These are phyloP conservation scores for Neocucurbitaria cava DNA, from an alignment of 2,329 filamentous ascomycete species.

Conservation along the genomic window DNA sequence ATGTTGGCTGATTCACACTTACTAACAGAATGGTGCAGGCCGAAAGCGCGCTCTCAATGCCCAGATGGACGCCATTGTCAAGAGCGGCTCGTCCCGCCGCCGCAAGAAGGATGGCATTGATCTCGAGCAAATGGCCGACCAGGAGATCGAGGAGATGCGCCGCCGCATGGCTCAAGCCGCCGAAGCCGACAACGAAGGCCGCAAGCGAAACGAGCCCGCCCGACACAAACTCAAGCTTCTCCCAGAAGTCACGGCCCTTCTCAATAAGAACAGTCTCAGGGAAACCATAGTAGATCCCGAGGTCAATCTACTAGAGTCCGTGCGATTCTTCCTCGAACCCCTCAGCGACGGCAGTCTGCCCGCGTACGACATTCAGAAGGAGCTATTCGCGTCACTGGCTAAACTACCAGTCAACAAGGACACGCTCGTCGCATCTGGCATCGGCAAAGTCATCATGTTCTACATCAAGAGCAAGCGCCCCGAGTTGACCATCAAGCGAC, in stretches of 20 bases:
- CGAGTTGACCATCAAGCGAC: slow-evolving; percentile 87
- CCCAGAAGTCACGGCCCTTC: slow-evolving; percentile 83
- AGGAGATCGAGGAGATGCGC: slow-evolving; percentile 86
- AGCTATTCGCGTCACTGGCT: slow-evolving; percentile 82
- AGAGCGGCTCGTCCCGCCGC: slow-evolving; percentile 76
- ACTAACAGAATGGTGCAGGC: slow-evolving; percentile 50
- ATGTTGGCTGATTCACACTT: background rate
- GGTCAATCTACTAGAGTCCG: slow-evolving; percentile 90
- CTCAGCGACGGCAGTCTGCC: slow-evolving; percentile 92
- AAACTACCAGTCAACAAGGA: slow-evolving; percentile 91
- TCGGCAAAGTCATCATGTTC: slow-evolving; percentile 95
- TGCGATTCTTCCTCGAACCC: slow-evolving; percentile 97
- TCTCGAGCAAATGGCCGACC: slow-evolving; percentile 87
- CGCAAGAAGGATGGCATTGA: slow-evolving; percentile 91
- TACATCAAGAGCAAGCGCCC: slow-evolving; percentile 95
- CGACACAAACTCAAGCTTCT: slow-evolving; percentile 93
- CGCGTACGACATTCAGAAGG: slow-evolving; percentile 96
- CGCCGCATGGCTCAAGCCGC: slow-evolving; percentile 90
- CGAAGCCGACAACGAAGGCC: slow-evolving; percentile 82
- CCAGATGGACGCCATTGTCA: slow-evolving; percentile 86
- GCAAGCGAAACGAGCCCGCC: slow-evolving; percentile 79
- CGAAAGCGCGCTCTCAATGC: slow-evolving; percentile 83
- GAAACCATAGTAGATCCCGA: slow-evolving; percentile 90
- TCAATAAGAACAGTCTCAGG: slow-evolving; percentile 88
- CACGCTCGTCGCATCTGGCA: slow-evolving; percentile 84